These are phyloP conservation scores for Trichoderma sp. DNA, from an alignment of 2,329 filamentous ascomycete species.

Conservation along the genomic window DNA sequence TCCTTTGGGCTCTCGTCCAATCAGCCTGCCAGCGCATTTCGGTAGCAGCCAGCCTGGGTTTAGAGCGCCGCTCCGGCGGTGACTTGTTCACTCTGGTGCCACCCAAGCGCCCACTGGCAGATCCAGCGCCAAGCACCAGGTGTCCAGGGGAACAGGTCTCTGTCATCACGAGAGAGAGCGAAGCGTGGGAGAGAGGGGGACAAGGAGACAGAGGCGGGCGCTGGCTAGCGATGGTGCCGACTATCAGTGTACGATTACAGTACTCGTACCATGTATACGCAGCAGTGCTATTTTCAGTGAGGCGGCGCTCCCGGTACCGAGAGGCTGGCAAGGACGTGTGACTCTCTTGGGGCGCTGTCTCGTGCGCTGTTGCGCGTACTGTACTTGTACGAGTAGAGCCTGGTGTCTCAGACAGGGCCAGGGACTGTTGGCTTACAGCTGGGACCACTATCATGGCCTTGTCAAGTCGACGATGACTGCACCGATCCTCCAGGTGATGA, in stretches of 20 bases:
- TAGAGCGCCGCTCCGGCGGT: constrained; percentile 18
- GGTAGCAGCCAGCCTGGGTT: constrained; percentile 12
- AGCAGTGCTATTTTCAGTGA: constrained; percentile 18
- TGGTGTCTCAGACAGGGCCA: constrained; percentile 7
- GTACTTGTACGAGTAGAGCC: background rate
- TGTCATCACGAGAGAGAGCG: constrained; percentile 7
- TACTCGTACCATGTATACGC: background rate
- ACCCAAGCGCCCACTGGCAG: constrained; percentile 9
- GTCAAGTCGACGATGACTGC: background rate
- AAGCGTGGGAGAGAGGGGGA: background rate
- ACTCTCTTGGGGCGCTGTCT: background rate
- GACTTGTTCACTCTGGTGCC: constrained; percentile 17
- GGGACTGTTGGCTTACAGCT: constrained; percentile 9
- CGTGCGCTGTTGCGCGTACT: background rate
- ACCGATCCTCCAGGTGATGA: background rate
- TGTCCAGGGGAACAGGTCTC: constrained; percentile 6
- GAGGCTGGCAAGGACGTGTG: background rate
- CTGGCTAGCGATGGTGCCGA: background rate
- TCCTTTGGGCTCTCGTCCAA: constrained; percentile 15
- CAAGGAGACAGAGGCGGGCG: background rate
- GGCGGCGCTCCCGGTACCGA: constrained; percentile 6
- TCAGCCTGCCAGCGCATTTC: constrained; percentile 18
- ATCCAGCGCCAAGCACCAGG: constrained; percentile 10
- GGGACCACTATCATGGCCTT: background rate
- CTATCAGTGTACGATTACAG: background rate